Evolutionary conservation across 2,329 filamentous ascomycete genomes (phyloP), one percentile per base, ranked within the genome.

Genomic region (Fusarium multiceps): DNA sequence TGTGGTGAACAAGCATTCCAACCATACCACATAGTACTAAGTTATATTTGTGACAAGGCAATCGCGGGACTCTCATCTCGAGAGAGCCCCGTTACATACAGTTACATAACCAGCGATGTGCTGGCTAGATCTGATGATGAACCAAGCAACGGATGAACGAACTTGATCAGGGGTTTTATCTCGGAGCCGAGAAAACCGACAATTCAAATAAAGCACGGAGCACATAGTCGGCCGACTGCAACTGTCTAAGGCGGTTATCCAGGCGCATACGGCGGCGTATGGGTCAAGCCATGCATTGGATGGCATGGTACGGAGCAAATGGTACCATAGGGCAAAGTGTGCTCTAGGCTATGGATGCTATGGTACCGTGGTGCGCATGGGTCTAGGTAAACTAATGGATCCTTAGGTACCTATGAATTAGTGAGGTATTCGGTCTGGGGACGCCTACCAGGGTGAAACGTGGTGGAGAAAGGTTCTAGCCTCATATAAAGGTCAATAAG

Each of bases 151-250:
- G 59, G 57, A 57, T 25, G 63, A 62, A 42, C 46, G 30, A 18
- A 45, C 55, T 54, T 28, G 13, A 14, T 40, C 23, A 53, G 49
- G 18, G 34, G 49, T 11, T 41, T 27, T 12, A 41, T 54, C 28
- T 74, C 72, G 72, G 72, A 74, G 72, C 72, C 72, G 72, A 74
- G 57, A 59, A 60, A 66, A 59, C 64, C 60, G 64, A 63, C 54
- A 30, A 45, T 32, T 25, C 20, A 51, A 66, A 47, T 62, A 63
- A 68, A 53, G 58, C 68, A 70, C 54, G 58, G 66, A 63, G 53
- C 57, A 53, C 60, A 49, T 55, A 32, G 68, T 69, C 70, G 72
- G 71, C 63, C 70, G 63, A 74, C 68, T 65, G 53, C 55, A 61
- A 63, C 62, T 61, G 63, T 55, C 64, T 37, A 18, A 45, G 21